Percentiles rank a stretch among this genome's conserved stretches.
These are phyloP conservation scores for Elongisporangium prolatum DNA, from an alignment of 352 stramenopile genomes.

Conservation along the genomic window DNA sequence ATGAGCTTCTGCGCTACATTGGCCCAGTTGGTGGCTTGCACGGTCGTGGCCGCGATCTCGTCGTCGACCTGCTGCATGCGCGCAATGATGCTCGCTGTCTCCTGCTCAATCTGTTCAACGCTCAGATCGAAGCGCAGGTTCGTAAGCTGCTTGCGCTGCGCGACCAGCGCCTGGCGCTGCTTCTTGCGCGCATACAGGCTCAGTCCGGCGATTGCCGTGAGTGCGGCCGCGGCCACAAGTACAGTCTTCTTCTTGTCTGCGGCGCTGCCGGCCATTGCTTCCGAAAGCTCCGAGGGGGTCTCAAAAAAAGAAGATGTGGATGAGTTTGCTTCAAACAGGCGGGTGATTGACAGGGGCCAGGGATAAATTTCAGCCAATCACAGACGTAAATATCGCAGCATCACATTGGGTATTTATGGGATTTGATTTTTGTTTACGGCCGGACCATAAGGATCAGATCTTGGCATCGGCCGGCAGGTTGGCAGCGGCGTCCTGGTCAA, in stretches of 20 bases:
- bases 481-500: conserved; percentile 71
- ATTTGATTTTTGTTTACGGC: conserved; percentile 6
- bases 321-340: background rate
- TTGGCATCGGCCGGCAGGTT: conserved; percentile 40
- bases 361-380: conserved; percentile 16
- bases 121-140: conserved; percentile 71
- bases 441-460: conserved; percentile 19
- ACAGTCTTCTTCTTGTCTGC: conserved; percentile 60
- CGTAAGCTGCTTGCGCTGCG: conserved; percentile 50
- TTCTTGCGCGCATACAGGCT: conserved; percentile 42
- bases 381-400: background rate
- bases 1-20: conserved; percentile 76
- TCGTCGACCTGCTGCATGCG: conserved; percentile 75
- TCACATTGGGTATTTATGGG: conserved; percentile 12
- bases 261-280: conserved; percentile 3
- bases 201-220: conserved; percentile 40
- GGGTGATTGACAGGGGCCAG: background rate
- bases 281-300: background rate
- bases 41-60: conserved; percentile 43
- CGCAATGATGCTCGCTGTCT: conserved; percentile 57
- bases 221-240: conserved; percentile 45
- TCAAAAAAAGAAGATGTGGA: background rate
- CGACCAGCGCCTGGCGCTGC: conserved; percentile 33
- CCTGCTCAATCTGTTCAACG: conserved; percentile 62
- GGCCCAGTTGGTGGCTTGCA: conserved; percentile 42